phyloP scores from a whole-genome alignment of 352 stramenopile species.

The Elongisporangium undulatum region DNA sequence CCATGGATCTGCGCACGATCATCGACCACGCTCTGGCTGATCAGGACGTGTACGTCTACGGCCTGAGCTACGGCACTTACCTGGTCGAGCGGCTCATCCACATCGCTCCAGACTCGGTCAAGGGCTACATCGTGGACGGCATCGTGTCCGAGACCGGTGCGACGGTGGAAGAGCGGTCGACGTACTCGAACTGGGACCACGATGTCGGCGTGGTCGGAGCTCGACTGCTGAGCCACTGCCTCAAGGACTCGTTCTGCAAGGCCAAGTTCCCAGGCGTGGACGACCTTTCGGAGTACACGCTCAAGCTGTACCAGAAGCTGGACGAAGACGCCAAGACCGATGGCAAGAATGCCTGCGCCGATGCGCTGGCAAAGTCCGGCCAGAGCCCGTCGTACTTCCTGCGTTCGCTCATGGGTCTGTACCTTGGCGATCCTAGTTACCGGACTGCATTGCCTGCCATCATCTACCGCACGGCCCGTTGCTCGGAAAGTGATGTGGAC shows the following conservation, averaged over 20 bases:
- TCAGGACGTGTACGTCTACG: constrained; percentile 66
- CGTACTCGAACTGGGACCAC: constrained; percentile 79
- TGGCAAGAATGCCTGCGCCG: constrained; percentile 40
- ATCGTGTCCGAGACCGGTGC: constrained; percentile 57
- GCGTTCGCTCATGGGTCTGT: constrained; percentile 55
- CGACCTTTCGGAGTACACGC: constrained; percentile 44
- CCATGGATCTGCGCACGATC: constrained; percentile 54
- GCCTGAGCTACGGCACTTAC: constrained; percentile 76
- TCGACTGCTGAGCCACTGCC: constrained; percentile 51
- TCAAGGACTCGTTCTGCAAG: constrained; percentile 55
- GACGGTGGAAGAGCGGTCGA: constrained; percentile 49
- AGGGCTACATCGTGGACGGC: constrained; percentile 54
- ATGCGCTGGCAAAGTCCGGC: constrained; percentile 32
- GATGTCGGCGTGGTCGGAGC: constrained; percentile 59
- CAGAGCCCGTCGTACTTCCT: constrained; percentile 61
- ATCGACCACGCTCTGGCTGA: constrained; percentile 40
- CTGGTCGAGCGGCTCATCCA: constrained; percentile 60
- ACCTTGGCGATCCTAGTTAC: constrained; percentile 40
- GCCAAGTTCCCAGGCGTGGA: constrained; percentile 51
- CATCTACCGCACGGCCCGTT: constrained; percentile 48
- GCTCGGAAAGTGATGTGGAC: constrained; percentile 24
- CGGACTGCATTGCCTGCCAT: constrained; percentile 44
- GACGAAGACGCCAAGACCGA: constrained; percentile 39
- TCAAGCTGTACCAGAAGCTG: constrained; percentile 44
- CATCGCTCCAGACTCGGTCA: constrained; percentile 35